Evolutionary conservation across 139 green algal species (phyloP).

Genomic region (Monoraphidium neglectum): DNA sequence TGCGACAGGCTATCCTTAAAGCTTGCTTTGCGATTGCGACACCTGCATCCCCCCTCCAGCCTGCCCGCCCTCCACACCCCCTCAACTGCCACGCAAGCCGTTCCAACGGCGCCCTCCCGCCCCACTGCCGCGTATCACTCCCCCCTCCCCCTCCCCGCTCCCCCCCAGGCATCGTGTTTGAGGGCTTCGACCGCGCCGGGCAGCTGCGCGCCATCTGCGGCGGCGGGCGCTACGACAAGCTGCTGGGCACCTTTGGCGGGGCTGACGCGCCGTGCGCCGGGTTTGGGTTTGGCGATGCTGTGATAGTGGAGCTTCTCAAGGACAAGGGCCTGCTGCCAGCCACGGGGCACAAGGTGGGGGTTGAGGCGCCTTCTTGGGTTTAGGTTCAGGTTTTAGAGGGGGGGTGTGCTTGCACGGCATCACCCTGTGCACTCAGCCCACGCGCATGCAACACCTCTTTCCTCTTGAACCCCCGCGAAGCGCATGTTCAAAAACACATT

Average conservation of each 20-base stretch:
- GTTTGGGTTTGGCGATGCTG: slow-evolving; percentile 96
- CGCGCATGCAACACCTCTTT: too few relatives aligned
- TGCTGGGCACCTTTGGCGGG: slow-evolving; percentile 90
- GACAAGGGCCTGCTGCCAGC: slow-evolving; percentile 78
- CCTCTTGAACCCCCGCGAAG: too few relatives aligned
- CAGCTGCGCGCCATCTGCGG: slow-evolving; percentile 95
- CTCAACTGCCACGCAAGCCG: too few relatives aligned
- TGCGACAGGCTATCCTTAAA: too few relatives aligned
- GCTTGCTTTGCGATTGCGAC: too few relatives aligned
- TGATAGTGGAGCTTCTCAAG: slow-evolving; percentile 97
- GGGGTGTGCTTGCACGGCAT: background rate
- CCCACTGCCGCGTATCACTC: too few relatives aligned
- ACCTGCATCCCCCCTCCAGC: too few relatives aligned
- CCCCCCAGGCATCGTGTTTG: slow-evolving; percentile 84
- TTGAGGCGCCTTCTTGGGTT: background rate
- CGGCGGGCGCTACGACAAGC: slow-evolving; percentile 92
- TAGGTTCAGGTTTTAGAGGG: background rate
- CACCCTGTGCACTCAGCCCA: too few relatives aligned
- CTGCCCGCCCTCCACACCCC: too few relatives aligned
- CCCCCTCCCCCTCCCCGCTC: too few relatives aligned
- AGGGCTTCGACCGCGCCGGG: slow-evolving; percentile 90
- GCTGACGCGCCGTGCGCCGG: slow-evolving; percentile 80
- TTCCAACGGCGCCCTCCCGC: too few relatives aligned
- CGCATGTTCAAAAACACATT: too few relatives aligned
- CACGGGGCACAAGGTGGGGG: slow-evolving; percentile 52